Conservation (phyloP, 1,284 basidiomycete species). For the Sutorius eximius region DNA sequence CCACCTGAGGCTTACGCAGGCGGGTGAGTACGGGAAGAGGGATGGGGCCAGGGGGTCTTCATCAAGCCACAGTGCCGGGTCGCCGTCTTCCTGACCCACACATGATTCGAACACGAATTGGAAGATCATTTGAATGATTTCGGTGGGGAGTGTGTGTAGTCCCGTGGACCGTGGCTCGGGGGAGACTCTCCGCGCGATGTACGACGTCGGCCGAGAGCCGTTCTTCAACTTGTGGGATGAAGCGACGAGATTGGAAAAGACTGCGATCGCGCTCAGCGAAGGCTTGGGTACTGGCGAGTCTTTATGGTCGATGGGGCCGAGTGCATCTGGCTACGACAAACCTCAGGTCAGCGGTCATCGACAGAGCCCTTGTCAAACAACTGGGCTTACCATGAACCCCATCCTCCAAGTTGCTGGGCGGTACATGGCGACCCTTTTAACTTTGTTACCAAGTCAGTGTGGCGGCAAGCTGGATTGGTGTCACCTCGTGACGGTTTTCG, state of each 20-base stretch:
- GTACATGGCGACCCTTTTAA: too few species aligned
- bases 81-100: not conserved
- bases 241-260: constrained; percentile 9
- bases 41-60: constrained; percentile 13
- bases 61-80: not conserved
- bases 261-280: constrained; percentile 2
- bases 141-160: constrained; percentile 7
- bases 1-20: constrained; percentile 13
- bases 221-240: not conserved
- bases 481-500: too few species aligned
- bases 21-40: constrained; percentile 15
- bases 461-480: too few species aligned
- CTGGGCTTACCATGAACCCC: not conserved
- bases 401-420: not conserved
- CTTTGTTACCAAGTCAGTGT: too few species aligned
- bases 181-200: not conserved
- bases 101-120: constrained; percentile 10
- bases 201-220: not conserved
- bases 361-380: not conserved
- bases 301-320: not conserved
- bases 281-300: not conserved
- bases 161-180: not conserved
- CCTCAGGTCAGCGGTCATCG: not conserved
- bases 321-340: not conserved
- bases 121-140: constrained; percentile 14